Percentiles rank a stretch among this genome's conserved stretches.
Evolutionary conservation across 192 early-diverging fungal genomes (phyloP).

Genomic region (Podila epicladia): DNA sequence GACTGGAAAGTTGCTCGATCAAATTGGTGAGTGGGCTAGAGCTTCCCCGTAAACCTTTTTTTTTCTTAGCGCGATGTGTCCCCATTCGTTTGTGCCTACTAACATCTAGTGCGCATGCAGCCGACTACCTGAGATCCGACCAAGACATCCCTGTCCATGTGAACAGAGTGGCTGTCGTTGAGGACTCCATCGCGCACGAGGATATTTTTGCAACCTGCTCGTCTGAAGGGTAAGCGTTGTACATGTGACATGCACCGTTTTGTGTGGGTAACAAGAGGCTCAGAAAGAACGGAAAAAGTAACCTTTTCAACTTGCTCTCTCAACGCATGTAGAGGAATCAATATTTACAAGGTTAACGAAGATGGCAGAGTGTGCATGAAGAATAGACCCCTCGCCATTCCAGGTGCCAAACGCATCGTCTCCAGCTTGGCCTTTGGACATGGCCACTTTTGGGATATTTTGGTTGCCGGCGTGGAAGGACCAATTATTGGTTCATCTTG

Average conservation of each 20-base stretch:
- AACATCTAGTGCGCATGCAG: neutral
- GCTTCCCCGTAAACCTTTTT: neutral
- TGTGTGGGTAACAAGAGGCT: neutral
- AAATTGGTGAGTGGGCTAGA: conserved; percentile 2
- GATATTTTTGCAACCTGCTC: conserved; percentile 42
- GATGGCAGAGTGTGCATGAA: conserved; percentile 5
- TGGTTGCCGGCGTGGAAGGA: conserved; percentile 35
- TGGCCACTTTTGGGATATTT: conserved; percentile 32
- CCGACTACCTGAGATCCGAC: conserved; percentile 2
- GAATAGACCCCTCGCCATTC: conserved; percentile 2
- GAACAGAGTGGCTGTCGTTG: conserved; percentile 15
- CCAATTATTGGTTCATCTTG: neutral
- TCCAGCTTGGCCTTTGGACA: conserved; percentile 33
- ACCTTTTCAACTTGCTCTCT: neutral
- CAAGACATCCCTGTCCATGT: neutral
- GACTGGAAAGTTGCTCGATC: conserved; percentile 7
- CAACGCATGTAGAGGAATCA: neutral
- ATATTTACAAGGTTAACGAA: conserved; percentile 14
- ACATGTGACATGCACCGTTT: neutral
- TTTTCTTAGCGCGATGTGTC: no score
- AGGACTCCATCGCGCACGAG: neutral
- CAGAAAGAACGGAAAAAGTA: no score
- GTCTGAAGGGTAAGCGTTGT: conserved; percentile 11
- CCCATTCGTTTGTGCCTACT: neutral
- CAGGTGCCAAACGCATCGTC: conserved; percentile 6